Conservation (phyloP, 2,329 filamentous ascomycete species). For the Fusarium sp. region DNA sequence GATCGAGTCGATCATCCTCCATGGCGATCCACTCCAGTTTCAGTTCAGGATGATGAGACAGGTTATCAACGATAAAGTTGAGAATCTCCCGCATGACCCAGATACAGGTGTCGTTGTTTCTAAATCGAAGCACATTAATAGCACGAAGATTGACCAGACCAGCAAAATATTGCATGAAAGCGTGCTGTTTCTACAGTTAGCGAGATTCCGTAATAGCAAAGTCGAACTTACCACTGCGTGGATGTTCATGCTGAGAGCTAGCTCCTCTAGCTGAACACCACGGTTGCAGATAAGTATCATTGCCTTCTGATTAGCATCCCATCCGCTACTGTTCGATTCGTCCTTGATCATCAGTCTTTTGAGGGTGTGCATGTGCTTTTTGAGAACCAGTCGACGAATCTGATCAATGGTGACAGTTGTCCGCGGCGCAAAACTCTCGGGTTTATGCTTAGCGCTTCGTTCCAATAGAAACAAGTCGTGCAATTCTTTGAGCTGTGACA, state of each 20-base stretch:
- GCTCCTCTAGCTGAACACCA: constrained; percentile 65
- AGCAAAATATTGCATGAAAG: constrained; percentile 66
- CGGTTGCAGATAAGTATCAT: constrained; percentile 65
- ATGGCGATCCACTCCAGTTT: constrained; percentile 71
- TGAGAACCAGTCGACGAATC: constrained; percentile 68
- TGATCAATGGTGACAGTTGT: constrained; percentile 66
- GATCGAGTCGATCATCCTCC: constrained; percentile 63
- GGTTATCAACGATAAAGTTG: constrained; percentile 69
- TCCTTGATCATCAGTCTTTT: constrained; percentile 72
- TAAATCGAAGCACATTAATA: constrained; percentile 67
- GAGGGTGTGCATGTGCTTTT: constrained; percentile 68
- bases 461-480: constrained; percentile 72
- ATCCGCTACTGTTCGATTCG: constrained; percentile 60
- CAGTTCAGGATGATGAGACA: constrained; percentile 67
- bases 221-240: constrained; percentile 63
- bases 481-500: constrained; percentile 65
- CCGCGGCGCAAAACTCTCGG: constrained; percentile 65
- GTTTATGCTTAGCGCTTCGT: constrained; percentile 62
- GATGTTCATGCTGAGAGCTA: constrained; percentile 68
- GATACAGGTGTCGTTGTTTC: constrained; percentile 67
- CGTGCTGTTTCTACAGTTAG: constrained; percentile 59
- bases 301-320: constrained; percentile 70
- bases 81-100: constrained; percentile 69
- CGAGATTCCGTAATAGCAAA: not conserved
- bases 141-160: constrained; percentile 64